phyloP scores from a whole-genome alignment of 2,329 filamentous ascomycete species.

The Phyllosticta citriasiana region DNA sequence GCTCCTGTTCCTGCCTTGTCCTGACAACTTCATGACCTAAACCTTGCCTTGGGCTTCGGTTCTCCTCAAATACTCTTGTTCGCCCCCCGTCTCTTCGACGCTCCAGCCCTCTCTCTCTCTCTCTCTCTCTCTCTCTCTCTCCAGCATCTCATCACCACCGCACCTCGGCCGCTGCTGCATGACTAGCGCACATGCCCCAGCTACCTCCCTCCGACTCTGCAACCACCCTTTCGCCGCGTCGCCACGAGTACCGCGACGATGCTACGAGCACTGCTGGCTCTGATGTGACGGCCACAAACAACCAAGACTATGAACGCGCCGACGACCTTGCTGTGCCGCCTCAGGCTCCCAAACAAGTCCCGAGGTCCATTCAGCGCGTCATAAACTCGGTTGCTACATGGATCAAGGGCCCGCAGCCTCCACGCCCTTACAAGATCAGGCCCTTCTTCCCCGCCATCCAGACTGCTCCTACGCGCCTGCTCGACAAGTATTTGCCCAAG shows the following conservation, averaged over 20 bases:
- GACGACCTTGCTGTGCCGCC: constrained; percentile 19
- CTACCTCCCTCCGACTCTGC: neutral
- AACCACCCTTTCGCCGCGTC: neutral
- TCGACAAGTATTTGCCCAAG: constrained; percentile 54
- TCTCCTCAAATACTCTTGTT: neutral
- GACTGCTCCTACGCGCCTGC: constrained; percentile 51
- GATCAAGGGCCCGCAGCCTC: constrained; percentile 40
- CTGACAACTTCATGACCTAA: neutral
- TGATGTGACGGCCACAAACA: constrained; percentile 17
- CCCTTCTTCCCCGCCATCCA: constrained; percentile 57
- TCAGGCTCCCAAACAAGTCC: constrained; percentile 22
- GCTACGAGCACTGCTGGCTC: constrained; percentile 17
- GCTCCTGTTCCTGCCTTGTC: too few species aligned
- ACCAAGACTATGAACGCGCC: constrained; percentile 24
- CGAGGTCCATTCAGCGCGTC: constrained; percentile 45
- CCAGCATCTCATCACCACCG: neutral
- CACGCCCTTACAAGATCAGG: constrained; percentile 38
- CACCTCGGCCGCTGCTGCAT: neutral
- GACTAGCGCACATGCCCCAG: neutral
- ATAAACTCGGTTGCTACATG: constrained; percentile 33
- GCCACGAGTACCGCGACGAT: constrained; percentile 23
- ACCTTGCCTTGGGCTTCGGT: neutral
- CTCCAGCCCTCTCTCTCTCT: neutral
- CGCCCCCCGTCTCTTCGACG: neutral
- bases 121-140: neutral